Base-by-base conservation (phyloP, 2,329 filamentous ascomycete species). In the Colletotrichum cuscutae region DNA sequence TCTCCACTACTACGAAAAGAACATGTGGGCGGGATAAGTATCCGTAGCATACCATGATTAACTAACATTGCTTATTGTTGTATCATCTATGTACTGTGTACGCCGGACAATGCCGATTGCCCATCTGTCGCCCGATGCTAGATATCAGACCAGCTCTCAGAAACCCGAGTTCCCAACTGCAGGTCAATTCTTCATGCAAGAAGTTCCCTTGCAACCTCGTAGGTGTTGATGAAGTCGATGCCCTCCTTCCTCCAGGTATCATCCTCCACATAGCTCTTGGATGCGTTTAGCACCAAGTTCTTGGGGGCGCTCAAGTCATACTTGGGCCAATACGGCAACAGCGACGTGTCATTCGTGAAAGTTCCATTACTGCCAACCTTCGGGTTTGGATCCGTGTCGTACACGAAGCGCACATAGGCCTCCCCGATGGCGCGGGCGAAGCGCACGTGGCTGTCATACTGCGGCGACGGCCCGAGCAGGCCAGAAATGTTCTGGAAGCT, bases 401-500 rank as follows among this genome's bases (percentile, higher is more conserved):
- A 77, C 1, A 86, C 84, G 59, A 88, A 88, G 11, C 81, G 77
- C 13, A 85, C 78, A 68, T 86, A 87, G 0, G 84, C 81, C 73
- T 81, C 77, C 1, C 84, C 84, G 19, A 86, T 83, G 6, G 77
- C 78, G 49, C 76, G 76, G 6, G 83, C 82, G 13, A 84, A 74
- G 53, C 71, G 72, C 12, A 71, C 75, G 54, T 86, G 82, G 26
- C 77, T 79, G 59, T 86, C 83, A 37, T 82, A 85, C 62, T 81
- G 73, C 0, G 86, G 85, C 26, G 85, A 81, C 0, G 86, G 82
- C 0, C 86, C 86, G n/a, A 88, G 77, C 28, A 83, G 72, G 0
- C 86, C 86, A 1, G 82, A 83, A 58, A 87, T 86, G 68, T 88
- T 88, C 76, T 88, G 85, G 76, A 88, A 88, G 73, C 82, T 85